Evolutionary conservation across 768 basidiomycete species (phyloP).

Genomic region (Amanita inopinata): DNA sequence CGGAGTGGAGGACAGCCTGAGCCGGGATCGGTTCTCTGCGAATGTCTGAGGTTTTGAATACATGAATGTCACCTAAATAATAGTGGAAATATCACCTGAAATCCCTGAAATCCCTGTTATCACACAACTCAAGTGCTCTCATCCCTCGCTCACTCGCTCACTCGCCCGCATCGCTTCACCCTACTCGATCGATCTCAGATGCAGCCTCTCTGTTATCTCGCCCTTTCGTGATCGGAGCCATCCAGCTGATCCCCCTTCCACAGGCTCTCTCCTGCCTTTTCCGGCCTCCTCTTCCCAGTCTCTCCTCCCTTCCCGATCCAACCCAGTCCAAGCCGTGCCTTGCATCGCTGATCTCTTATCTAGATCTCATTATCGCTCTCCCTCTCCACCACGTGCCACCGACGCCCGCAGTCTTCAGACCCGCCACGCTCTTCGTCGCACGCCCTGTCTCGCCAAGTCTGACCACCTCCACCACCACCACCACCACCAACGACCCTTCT

Average conservation of each 20-base stretch:
- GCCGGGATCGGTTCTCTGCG: not conserved
- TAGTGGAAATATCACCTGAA: too few relatives aligned
- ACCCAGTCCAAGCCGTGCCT: slow-evolving; percentile 6
- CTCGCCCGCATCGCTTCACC: too few relatives aligned
- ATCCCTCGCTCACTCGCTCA: too few relatives aligned
- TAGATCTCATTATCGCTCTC: not conserved
- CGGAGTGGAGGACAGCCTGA: not conserved
- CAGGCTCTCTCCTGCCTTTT: not conserved
- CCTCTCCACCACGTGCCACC: not conserved
- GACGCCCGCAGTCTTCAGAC: too few relatives aligned
- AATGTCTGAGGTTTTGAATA: not conserved
- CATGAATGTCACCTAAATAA: not conserved
- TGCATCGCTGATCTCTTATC: not conserved
- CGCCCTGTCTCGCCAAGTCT: too few relatives aligned
- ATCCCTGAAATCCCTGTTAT: too few relatives aligned
- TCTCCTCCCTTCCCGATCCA: not conserved
- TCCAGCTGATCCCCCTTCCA: not conserved
- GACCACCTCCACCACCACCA: too few relatives aligned
- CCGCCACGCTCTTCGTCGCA: too few relatives aligned
- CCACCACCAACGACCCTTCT: too few relatives aligned
- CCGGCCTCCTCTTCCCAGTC: too few relatives aligned
- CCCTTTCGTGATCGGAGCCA: not conserved
- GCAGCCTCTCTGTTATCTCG: not conserved
- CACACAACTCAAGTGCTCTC: too few relatives aligned
- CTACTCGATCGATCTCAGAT: slow-evolving; percentile 8